Evolutionary conservation across 2,329 filamentous ascomycete species (phyloP).

Genomic region (Phaeoacremonium minimum): DNA sequence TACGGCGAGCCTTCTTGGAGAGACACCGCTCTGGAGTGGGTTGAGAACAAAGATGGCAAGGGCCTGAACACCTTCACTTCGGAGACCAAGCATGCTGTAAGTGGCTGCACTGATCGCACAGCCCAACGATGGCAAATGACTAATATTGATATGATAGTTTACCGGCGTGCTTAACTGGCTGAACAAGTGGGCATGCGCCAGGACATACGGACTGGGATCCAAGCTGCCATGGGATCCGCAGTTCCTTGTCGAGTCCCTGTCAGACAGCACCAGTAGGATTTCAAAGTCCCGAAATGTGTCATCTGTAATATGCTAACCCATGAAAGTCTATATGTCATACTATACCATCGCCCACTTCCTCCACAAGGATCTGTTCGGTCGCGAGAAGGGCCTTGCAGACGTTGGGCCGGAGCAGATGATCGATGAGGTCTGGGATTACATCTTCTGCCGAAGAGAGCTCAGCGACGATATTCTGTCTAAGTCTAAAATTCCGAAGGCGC

Average conservation of each 20-base stretch:
- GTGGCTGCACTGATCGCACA: too few species aligned
- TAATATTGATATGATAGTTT: too few species aligned
- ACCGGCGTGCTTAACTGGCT: conserved; percentile 87
- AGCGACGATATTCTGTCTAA: conserved; percentile 59
- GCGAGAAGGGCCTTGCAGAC: conserved; percentile 61
- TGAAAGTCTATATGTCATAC: conserved; percentile 89
- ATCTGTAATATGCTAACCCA: too few species aligned
- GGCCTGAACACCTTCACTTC: conserved; percentile 75
- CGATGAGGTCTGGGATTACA: conserved; percentile 94
- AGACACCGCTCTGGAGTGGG: conserved; percentile 65
- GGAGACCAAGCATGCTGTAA: conserved; percentile 73
- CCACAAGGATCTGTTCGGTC: conserved; percentile 83
- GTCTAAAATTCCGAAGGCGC: conserved; percentile 69
- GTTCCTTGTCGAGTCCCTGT: conserved; percentile 89
- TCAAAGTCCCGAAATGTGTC: too few species aligned
- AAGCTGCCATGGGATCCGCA: conserved; percentile 90
- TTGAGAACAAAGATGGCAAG: conserved; percentile 61
- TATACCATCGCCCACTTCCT: conserved; percentile 64
- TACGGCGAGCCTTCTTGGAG: conserved; percentile 92
- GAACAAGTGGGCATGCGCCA: conserved; percentile 90
- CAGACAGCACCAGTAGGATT: conserved; percentile 85
- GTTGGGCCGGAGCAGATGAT: conserved; percentile 83
- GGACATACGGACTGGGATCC: conserved; percentile 87
- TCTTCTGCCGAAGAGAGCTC: conserved; percentile 75
- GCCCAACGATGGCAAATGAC: too few species aligned